These are phyloP conservation scores for Candida corydali DNA, from an alignment of 805 yeast species.

Conservation along the genomic window DNA sequence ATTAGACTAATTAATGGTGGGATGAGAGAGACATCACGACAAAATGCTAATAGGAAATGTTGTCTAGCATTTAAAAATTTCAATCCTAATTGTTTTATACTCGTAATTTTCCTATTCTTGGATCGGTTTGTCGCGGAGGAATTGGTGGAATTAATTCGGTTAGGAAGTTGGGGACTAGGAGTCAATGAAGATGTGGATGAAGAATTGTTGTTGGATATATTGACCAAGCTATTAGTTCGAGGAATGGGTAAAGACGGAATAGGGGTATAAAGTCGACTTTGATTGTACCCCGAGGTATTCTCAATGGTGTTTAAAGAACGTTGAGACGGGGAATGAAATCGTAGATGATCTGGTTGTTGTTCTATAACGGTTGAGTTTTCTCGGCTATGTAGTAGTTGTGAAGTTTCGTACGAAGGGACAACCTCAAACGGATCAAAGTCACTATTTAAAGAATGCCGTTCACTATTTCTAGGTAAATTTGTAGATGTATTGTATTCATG, in stretches of 20 bases:
- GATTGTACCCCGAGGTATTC: background rate
- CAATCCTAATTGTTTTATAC: slow-evolving; percentile 58
- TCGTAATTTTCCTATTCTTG: slow-evolving; percentile 9
- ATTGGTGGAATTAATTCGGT: slow-evolving; percentile 2
- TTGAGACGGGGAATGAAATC: background rate
- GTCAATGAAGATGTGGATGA: slow-evolving; percentile 4
- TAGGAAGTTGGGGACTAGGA: slow-evolving; percentile 4
- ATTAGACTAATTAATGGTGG: slow-evolving; percentile 59
- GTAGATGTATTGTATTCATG: background rate
- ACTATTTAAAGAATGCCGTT: too few species aligned
- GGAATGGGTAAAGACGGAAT: slow-evolving; percentile 9
- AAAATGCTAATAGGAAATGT: slow-evolving; percentile 70
- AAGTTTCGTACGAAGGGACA: slow-evolving; percentile 40
- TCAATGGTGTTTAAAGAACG: background rate
- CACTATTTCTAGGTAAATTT: too few species aligned
- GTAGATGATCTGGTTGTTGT: background rate
- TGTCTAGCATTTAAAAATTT: slow-evolving; percentile 71
- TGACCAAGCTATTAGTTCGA: background rate
- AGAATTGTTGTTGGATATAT: slow-evolving; percentile 7
- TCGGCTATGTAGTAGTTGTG: slow-evolving; percentile 25
- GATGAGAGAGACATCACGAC: slow-evolving; percentile 71
- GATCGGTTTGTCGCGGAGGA: slow-evolving; percentile 6
- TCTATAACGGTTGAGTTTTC: background rate
- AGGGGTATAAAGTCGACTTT: slow-evolving; percentile 8
- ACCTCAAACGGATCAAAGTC: slow-evolving; percentile 27